Evolutionary conservation across 192 early-diverging fungal genomes (phyloP), one percentile per base, ranked within the genome.

Genomic region (Coemansia sp.): DNA sequence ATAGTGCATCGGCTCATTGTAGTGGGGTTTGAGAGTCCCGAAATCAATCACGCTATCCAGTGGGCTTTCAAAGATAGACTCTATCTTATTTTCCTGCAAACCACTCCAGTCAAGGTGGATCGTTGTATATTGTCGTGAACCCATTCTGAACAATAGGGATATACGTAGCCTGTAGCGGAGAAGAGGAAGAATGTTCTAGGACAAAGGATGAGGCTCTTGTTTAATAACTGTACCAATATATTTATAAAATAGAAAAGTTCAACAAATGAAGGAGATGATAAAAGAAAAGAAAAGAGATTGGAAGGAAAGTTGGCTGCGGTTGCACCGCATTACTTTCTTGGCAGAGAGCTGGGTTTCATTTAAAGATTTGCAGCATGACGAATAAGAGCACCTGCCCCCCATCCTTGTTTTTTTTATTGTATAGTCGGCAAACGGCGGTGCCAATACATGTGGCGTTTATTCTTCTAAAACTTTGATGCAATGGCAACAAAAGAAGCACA

Each of bases 1-100:
- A 41, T 68, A 76, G 67, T 62, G 48, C 74, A 82, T 82, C 5
- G 74, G 74, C 46, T 60, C 49, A 41, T 68, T 39, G 71, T 82
- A 76, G 39, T 73, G 68, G 20, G 74, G 74, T 1, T n/a, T 42
- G 37, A 82, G 64, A 4, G 44, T 65, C 2, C 74, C 74, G 69
- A 82, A 82, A 37, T 74, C 68, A 4, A 73, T 67, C 39, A 58
- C 49, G 65, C 48, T 68, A 13, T 57, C 41, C 38, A 68, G 71
- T 44, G 64, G 53, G 41, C 13, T 63, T 2, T 67, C 70, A 51
- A 77, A 51, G 39, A 69, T 45, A 42, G 75, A 56, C 58, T 42
- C 40, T 14, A 20, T 17, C 19, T 6, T 57, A 45, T 37, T 20
- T 39, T 61, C 67, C 8, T 53, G 42, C 19, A 45, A 19, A 25